phyloP scores from a whole-genome alignment of 257 asterid species.

The Fraxinus anomala region DNA sequence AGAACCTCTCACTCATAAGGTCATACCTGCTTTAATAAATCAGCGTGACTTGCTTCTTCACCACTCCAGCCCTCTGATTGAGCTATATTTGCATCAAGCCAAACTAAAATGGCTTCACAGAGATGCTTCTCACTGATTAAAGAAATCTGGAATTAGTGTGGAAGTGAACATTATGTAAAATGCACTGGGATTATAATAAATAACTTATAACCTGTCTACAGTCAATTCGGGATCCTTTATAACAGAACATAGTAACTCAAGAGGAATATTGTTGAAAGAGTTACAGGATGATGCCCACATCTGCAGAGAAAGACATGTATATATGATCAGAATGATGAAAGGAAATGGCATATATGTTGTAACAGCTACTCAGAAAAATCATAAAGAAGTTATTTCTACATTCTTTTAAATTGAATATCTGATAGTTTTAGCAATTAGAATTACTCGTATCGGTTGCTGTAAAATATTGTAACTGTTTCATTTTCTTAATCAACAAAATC shows the following conservation, averaged over 20 bases:
- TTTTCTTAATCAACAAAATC: not conserved
- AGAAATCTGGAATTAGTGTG: constrained; percentile 26
- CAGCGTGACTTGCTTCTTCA: constrained; percentile 24
- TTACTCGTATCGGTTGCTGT: not conserved
- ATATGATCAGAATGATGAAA: constrained; percentile 21
- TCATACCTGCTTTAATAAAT: constrained; percentile 37
- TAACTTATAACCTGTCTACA: constrained; percentile 60
- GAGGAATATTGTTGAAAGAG: constrained; percentile 58
- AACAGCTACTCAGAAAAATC: not conserved
- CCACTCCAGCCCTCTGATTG: constrained; percentile 39
- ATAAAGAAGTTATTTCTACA: constrained; percentile 8
- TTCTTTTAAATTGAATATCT: constrained; percentile 16
- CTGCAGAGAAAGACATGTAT: constrained; percentile 42
- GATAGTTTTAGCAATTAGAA: constrained; percentile 1
- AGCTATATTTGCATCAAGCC: constrained; percentile 53
- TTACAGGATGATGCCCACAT: constrained; percentile 66
- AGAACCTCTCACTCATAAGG: constrained; percentile 33
- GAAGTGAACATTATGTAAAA: constrained; percentile 15
- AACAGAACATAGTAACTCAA: constrained; percentile 48
- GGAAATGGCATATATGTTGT: not conserved
- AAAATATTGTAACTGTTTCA: not conserved
- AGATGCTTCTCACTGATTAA: constrained; percentile 73
- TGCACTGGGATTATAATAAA: not conserved
- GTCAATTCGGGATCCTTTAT: constrained; percentile 68
- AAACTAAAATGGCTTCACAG: constrained; percentile 65